Evolutionary conservation across 2,329 filamentous ascomycete genomes (phyloP), one percentile per base, ranked within the genome.

Genomic region (Penicillium sp.): DNA sequence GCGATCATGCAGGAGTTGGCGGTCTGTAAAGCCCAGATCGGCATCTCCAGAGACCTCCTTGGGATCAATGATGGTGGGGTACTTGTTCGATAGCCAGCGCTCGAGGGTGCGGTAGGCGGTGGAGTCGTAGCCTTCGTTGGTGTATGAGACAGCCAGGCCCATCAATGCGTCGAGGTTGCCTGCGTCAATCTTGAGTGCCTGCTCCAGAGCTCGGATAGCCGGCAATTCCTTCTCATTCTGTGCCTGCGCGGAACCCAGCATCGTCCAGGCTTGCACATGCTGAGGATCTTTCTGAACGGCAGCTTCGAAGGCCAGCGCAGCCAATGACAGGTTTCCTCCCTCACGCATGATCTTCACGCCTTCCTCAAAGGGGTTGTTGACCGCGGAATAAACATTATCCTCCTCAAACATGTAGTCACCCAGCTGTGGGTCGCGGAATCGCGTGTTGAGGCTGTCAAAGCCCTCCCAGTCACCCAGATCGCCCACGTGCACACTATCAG

Each of bases 211-310:
- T 37, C 95, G 89, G 67, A 99, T 97, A 2, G 95, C 95, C 0
- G 95, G 94, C 9, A 92, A 91, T 78, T 99, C 95, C 81, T 99
- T 99, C 79, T 99, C 95, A 78, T 99, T 99, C 77, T 99, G 95
- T 22, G 95, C 95, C 80, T 99, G 95, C 19, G 93, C 91, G 58
- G 90, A 89, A 57, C 95, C 95, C 35, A 99, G 86, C 72, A 93
- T 90, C 10, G 93, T 92, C 95, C 95, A 99, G 2, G 95, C 95
- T 58, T 96, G 91, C 40, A 94, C 88, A 76, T 98, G 94, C 58
- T 90, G 84, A 0, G 92, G 87, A 65, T 97, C 88, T 79, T 94
- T 93, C 77, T 97, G 93, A 5, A 94, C 92, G 1, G 95, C 95
- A 19, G 95, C 93, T 80, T 99, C 95, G 70, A 99, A 99, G 0